Evolutionary conservation across 805 yeast genomes (phyloP).

Genomic region (Wickerhamomyces alni): DNA sequence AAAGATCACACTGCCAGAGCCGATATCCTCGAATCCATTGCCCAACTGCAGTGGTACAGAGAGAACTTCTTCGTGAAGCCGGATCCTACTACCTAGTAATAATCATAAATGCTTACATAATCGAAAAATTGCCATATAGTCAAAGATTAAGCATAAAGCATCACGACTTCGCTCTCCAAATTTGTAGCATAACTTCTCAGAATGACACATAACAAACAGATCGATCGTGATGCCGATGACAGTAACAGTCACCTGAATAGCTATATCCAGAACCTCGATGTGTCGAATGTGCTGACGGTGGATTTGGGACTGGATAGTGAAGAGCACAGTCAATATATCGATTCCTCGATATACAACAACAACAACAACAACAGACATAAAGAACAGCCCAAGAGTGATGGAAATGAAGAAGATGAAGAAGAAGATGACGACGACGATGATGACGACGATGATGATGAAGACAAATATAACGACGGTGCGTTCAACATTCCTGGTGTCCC

Average conservation of each 20-base stretch:
- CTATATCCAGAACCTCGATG: conserved; percentile 15
- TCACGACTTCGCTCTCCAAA: too few species aligned
- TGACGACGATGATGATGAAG: not conserved
- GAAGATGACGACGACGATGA: too few species aligned
- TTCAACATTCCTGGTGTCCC: conserved; percentile 14
- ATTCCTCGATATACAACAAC: conserved; percentile 2
- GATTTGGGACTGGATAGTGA: conserved; percentile 1
- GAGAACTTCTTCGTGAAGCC: conserved; percentile 48
- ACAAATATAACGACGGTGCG: not conserved
- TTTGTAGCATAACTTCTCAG: not conserved
- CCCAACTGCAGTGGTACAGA: conserved; percentile 71
- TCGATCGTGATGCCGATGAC: too few species aligned
- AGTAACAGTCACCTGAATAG: conserved; percentile 3
- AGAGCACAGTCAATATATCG: not conserved
- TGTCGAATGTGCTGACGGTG: conserved; percentile 9
- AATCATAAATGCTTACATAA: too few species aligned
- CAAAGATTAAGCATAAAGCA: too few species aligned
- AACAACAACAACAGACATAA: conserved; percentile 8
- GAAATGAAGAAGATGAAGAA: not conserved
- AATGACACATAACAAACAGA: too few species aligned
- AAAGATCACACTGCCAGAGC: conserved; percentile 79
- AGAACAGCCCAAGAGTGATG: conserved; percentile 1
- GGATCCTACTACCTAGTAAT: too few species aligned
- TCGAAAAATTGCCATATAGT: too few species aligned
- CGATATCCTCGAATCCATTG: conserved; percentile 87